Conservation (phyloP, 495 filamentous ascomycete species). For the Xylaria castorea region DNA sequence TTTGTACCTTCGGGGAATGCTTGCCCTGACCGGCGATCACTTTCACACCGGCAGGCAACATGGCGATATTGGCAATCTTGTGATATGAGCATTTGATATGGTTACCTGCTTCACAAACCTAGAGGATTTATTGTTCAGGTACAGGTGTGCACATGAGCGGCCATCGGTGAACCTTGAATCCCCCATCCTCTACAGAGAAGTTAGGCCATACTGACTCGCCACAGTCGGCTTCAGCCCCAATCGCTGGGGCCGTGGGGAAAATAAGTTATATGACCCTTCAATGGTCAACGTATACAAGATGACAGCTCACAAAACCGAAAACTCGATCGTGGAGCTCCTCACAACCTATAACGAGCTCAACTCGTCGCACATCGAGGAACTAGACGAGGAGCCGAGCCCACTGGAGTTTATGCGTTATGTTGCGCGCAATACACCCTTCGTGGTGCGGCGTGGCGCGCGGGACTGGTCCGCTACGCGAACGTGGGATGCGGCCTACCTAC, state of each 20-base stretch:
- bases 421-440: conserved; percentile 70
- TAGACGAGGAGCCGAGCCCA: conserved; percentile 67
- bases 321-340: conserved; percentile 62
- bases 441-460: conserved; percentile 63
- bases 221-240: neutral
- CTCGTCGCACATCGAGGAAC: conserved; percentile 57
- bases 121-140: neutral
- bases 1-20: conserved; percentile 21
- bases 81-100: conserved; percentile 8
- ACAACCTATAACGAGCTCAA: conserved; percentile 74
- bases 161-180: conserved; percentile 4
- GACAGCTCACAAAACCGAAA: conserved; percentile 24
- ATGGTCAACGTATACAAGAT: conserved; percentile 7
- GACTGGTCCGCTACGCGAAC: conserved; percentile 63
- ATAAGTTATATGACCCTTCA: neutral
- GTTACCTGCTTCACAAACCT: neutral
- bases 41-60: conserved; percentile 12
- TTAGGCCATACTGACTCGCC: conserved; percentile 12
- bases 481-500: conserved; percentile 66
- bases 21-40: conserved; percentile 18
- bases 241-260: conserved; percentile 13
- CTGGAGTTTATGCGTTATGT: conserved; percentile 78
- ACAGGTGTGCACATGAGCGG: neutral
- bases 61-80: neutral
- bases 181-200: neutral